Percentiles rank a stretch among this genome's conserved stretches.
Evolutionary conservation across 352 stramenopile species (phyloP).

Genomic region (Blastocystis sp.): DNA sequence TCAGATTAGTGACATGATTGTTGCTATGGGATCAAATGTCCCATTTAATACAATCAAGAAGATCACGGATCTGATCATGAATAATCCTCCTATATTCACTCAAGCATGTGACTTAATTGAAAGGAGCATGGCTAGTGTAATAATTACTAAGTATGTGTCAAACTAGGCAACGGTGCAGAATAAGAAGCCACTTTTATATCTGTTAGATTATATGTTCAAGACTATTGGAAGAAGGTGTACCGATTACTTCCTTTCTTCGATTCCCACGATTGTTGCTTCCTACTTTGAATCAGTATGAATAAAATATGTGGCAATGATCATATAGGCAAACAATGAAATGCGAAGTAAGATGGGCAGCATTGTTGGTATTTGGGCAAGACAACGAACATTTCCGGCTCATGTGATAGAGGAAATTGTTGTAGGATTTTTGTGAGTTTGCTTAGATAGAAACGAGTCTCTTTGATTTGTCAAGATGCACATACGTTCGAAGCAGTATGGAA

Average conservation of each 20-base stretch:
- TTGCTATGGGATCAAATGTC: conserved; percentile 8
- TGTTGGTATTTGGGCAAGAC: conserved; percentile 9
- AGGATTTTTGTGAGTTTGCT: neutral
- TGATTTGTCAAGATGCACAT: neutral
- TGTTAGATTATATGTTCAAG: conserved; percentile 56
- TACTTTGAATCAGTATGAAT: conserved; percentile 53
- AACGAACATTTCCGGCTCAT: neutral
- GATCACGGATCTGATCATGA: conserved; percentile 17
- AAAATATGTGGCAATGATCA: neutral
- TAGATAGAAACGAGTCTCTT: neutral
- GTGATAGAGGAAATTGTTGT: conserved; percentile 41
- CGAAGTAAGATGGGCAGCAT: conserved; percentile 2
- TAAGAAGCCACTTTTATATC: conserved; percentile 18
- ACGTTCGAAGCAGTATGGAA: neutral
- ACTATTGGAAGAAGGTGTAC: neutral
- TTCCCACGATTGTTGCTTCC: conserved; percentile 12
- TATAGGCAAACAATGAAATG: conserved; percentile 35
- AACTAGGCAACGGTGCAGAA: conserved; percentile 41
- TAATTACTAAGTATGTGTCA: neutral
- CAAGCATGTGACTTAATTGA: conserved; percentile 39
- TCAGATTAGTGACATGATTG: conserved; percentile 4
- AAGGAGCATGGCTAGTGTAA: conserved; percentile 11
- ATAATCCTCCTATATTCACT: conserved; percentile 21
- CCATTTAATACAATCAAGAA: conserved; percentile 25
- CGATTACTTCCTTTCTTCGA: conserved; percentile 1